Evolutionary conservation across 2,329 filamentous ascomycete species (phyloP).

Genomic region (Alternaria sp.): DNA sequence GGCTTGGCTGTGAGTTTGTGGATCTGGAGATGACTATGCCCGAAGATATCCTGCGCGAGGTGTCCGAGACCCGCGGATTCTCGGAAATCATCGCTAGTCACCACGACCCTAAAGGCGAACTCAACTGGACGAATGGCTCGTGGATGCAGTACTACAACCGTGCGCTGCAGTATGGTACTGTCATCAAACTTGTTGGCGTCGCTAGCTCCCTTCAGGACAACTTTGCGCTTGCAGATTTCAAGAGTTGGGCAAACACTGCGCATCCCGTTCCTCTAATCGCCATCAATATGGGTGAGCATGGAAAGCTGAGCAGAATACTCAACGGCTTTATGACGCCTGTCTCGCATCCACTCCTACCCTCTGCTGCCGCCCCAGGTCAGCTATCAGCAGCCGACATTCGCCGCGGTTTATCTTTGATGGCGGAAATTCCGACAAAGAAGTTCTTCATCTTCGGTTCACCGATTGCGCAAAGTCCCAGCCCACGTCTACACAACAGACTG

Average conservation of each 20-base stretch:
- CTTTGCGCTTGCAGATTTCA: slow-evolving; percentile 83
- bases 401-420: slow-evolving; percentile 77
- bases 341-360: slow-evolving; percentile 86
- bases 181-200: slow-evolving; percentile 92
- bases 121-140: slow-evolving; percentile 92
- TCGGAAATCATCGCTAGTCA: slow-evolving; percentile 94
- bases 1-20: slow-evolving; percentile 89
- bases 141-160: slow-evolving; percentile 93
- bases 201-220: slow-evolving; percentile 84
- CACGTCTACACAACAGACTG: slow-evolving; percentile 86
- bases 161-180: slow-evolving; percentile 86
- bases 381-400: slow-evolving; percentile 90
- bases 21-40: slow-evolving; percentile 92
- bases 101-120: slow-evolving; percentile 80
- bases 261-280: slow-evolving; percentile 88
- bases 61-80: slow-evolving; percentile 73
- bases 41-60: slow-evolving; percentile 73
- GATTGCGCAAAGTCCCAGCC: slow-evolving; percentile 82
- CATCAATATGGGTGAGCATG: slow-evolving; percentile 91
- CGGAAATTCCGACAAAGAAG: slow-evolving; percentile 76
- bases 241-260: slow-evolving; percentile 73
- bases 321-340: slow-evolving; percentile 96
- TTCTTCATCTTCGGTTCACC: slow-evolving; percentile 92
- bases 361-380: slow-evolving; percentile 93
- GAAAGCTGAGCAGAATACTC: slow-evolving; percentile 88